A percentile compares a stretch with the other conserved stretches of the same genome.
Evolutionary conservation across 2,329 filamentous ascomycete genomes (phyloP).

Genomic region (Fusarium floridanum): DNA sequence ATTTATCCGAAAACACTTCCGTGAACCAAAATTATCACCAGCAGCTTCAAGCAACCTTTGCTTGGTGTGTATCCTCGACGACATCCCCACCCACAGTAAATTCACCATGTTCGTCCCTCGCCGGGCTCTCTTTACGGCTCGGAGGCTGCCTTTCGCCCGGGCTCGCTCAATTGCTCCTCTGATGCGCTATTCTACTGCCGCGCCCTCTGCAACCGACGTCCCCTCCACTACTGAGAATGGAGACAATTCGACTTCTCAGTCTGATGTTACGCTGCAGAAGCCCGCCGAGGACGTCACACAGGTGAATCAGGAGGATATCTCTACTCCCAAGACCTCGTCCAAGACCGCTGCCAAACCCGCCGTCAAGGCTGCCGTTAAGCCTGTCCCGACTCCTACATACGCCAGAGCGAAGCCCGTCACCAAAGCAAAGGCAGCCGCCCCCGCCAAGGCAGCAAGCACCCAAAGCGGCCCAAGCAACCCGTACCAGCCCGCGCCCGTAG

Average conservation of each 20-base stretch:
- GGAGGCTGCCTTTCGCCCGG: constrained; percentile 27
- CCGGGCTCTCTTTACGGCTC: constrained; percentile 38
- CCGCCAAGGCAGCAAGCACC: neutral
- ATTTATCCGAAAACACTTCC: constrained; percentile 19
- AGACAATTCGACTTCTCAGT: neutral
- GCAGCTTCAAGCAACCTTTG: constrained; percentile 8
- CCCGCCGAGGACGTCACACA: constrained; percentile 25
- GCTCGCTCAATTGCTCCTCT: constrained; percentile 34
- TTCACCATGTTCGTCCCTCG: constrained; percentile 47
- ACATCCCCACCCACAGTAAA: neutral
- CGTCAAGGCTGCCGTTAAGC: neutral
- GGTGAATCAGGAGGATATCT: constrained; percentile 28
- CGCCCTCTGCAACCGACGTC: constrained; percentile 7
- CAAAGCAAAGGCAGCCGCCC: neutral
- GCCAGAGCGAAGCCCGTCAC: constrained; percentile 14
- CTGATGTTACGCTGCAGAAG: constrained; percentile 26
- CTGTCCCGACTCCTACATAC: neutral
- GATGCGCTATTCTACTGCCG: constrained; percentile 37
- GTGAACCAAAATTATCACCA: constrained; percentile 24
- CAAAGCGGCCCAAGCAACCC: constrained; percentile 1
- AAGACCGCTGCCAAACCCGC: neutral
- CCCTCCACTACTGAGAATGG: neutral
- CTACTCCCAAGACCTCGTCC: neutral
- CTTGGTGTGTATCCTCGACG: neutral
- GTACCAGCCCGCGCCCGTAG: constrained; percentile 15